phyloP scores from a whole-genome alignment of 2,329 filamentous ascomycete genomes.

The Balansia obtecta region DNA sequence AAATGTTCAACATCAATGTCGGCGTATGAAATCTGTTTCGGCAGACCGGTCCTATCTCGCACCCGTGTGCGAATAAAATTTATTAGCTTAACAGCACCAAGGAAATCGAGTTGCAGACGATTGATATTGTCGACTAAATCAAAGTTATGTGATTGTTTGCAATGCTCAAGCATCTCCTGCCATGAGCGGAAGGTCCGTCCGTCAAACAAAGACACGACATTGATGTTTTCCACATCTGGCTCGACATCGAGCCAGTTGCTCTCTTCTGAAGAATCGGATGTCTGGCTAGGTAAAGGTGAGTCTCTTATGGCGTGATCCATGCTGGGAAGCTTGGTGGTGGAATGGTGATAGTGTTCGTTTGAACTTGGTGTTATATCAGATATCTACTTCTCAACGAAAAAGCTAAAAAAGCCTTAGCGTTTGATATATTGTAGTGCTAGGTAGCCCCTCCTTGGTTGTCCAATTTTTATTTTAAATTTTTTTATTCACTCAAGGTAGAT shows the following conservation, averaged over 20 bases:
- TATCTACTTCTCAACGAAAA: too few species aligned
- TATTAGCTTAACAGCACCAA: conserved; percentile 61
- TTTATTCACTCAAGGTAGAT: too few species aligned
- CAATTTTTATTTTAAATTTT: too few species aligned
- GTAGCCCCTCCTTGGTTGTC: too few species aligned
- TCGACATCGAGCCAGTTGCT: conserved; percentile 44
- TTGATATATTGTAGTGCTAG: too few species aligned
- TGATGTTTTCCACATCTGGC: conserved; percentile 47
- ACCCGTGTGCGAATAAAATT: conserved; percentile 49
- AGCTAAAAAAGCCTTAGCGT: too few species aligned
- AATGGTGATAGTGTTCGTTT: neutral
- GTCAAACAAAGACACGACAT: conserved; percentile 57
- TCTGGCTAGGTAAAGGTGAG: conserved; percentile 11
- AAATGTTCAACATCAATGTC: conserved; percentile 68
- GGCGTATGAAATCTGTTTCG: conserved; percentile 44
- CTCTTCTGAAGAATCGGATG: conserved; percentile 24
- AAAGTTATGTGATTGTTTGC: conserved; percentile 52
- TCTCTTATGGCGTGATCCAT: neutral
- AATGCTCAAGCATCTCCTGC: conserved; percentile 53
- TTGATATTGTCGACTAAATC: conserved; percentile 52
- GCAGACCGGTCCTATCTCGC: conserved; percentile 31
- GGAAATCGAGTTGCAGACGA: conserved; percentile 52
- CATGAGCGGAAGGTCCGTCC: conserved; percentile 52
- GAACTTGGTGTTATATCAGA: neutral
- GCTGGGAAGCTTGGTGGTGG: neutral